Evolutionary conservation across 2,329 filamentous ascomycete genomes (phyloP).

Genomic region (Fusarium xyrophilum): DNA sequence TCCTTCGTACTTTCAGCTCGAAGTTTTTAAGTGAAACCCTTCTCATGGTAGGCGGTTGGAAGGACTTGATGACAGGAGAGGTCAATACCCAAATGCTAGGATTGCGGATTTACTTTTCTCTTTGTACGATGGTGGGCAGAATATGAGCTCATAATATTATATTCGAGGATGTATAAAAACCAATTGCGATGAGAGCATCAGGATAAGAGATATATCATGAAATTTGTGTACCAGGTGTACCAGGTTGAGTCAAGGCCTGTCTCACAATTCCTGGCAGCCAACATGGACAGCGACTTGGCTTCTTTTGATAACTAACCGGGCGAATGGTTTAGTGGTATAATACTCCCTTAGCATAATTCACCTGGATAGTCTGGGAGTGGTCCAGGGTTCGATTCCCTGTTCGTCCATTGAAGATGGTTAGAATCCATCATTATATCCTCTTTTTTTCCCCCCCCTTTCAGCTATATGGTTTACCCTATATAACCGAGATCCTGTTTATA

Average conservation of each 20-base stretch:
- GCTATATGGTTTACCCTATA: not conserved
- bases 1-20: not conserved
- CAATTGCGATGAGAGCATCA: not conserved
- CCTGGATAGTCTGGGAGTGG: constrained; percentile 39
- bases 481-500: not conserved
- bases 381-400: constrained; percentile 46
- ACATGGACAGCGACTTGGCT: not conserved
- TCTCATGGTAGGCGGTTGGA: not conserved
- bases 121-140: not conserved
- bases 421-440: constrained; percentile 16
- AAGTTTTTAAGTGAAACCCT: not conserved
- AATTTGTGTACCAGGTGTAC: not conserved
- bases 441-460: constrained; percentile 11
- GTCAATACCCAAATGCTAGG: not conserved
- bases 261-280: not conserved
- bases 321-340: constrained; percentile 46
- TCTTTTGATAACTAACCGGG: constrained; percentile 13
- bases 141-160: not conserved
- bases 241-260: not conserved
- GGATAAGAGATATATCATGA: not conserved
- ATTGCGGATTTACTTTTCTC: not conserved
- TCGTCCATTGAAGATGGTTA: constrained; percentile 39
- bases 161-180: not conserved
- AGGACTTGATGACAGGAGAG: not conserved
- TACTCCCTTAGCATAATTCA: constrained; percentile 44